Evolutionary conservation across 2,329 filamentous ascomycete species (phyloP), one percentile per base, ranked within the genome.

Genomic region (Setomelanomma holmii): DNA sequence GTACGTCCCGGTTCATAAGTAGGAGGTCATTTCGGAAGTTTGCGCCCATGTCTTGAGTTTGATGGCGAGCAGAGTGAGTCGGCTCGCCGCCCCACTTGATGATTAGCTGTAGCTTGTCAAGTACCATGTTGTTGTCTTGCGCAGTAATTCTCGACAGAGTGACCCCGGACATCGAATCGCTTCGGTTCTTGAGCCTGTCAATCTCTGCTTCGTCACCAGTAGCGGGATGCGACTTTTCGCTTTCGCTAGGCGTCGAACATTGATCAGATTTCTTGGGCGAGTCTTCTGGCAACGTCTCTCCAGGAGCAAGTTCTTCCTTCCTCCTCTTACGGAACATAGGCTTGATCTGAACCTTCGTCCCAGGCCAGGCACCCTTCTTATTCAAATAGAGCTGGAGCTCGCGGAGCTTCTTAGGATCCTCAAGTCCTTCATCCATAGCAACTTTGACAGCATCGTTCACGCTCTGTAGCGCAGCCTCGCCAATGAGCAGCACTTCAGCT

Each of bases 11-110:
- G 67, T 99, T 99, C 82, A 99, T 88, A 42, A 99, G 79, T 66
- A 95, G 86, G 55, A 98, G 81, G 73, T 99, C 95, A 72, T 96
- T 96, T 21, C 95, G 86, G 89, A 98, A 96, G 69, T 93, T 97
- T 64, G 96, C 87, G 16, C 93, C 95, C 8, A 99, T 85, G 69
- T 99, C 96, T 65, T 96, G 92, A 1, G 95, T 88, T 75, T 99
- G 95, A 71, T 99, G 98, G 44, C 95, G 86, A 24, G 95, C 96
- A 22, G 95, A 96, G 75, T 99, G 96, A 0, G 95, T 99, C 11
- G 96, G 95, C 73, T 99, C 95, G 35, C 95, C 95, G 61, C 95
- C 95, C 96, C 95, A 99, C 72, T 99, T 99, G 75, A 99, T 95
- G 63, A 99, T 96, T 34, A 99, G 84, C 73, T 99, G 95, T 27